A percentile compares a stretch with the other conserved stretches of the same genome.
Conservation (phyloP, 352 stramenopile genomes). For the Pythium myriotylum region DNA sequence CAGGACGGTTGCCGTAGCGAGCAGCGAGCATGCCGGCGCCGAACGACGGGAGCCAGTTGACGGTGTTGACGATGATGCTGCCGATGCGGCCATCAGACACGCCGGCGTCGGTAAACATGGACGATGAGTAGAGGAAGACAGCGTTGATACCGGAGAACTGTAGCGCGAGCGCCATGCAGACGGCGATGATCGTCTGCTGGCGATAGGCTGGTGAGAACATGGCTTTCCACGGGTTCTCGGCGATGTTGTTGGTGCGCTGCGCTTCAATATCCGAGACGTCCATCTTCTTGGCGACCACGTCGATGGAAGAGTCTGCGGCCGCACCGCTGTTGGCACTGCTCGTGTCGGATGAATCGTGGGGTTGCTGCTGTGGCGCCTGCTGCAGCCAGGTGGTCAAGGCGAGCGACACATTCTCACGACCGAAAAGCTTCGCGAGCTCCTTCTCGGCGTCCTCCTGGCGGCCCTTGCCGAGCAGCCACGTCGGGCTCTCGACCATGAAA, state of each 20-base stretch:
- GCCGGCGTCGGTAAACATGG: slow-evolving; percentile 59
- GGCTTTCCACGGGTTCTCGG: slow-evolving; percentile 20
- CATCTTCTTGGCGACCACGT: slow-evolving; percentile 2
- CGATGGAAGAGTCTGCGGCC: not conserved
- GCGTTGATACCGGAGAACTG: slow-evolving; percentile 73
- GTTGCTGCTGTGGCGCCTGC: not conserved
- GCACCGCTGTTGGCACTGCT: not conserved
- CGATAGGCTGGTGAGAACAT: slow-evolving; percentile 29
- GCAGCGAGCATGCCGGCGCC: slow-evolving; percentile 38
- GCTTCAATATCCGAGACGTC: not conserved
- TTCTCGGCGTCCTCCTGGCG: slow-evolving; percentile 27
- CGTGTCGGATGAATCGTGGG: not conserved
- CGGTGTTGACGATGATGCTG: slow-evolving; percentile 56
- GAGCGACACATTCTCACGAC: slow-evolving; percentile 24
- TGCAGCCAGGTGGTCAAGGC: slow-evolving; percentile 29
- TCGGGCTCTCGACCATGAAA: slow-evolving; percentile 33
- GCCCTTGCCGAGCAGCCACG: slow-evolving; percentile 40
- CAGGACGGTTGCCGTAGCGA: slow-evolving; percentile 50
- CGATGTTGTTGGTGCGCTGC: slow-evolving; percentile 7
- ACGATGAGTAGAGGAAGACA: slow-evolving; percentile 74
- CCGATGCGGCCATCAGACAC: slow-evolving; percentile 58
- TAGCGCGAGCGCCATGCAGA: slow-evolving; percentile 44
- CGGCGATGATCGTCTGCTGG: slow-evolving; percentile 49
- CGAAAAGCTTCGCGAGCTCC: slow-evolving; percentile 33
- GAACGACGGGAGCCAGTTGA: slow-evolving; percentile 61